Evolutionary conservation across 495 filamentous ascomycete genomes (phyloP).

Genomic region (Penicillium canariense): DNA sequence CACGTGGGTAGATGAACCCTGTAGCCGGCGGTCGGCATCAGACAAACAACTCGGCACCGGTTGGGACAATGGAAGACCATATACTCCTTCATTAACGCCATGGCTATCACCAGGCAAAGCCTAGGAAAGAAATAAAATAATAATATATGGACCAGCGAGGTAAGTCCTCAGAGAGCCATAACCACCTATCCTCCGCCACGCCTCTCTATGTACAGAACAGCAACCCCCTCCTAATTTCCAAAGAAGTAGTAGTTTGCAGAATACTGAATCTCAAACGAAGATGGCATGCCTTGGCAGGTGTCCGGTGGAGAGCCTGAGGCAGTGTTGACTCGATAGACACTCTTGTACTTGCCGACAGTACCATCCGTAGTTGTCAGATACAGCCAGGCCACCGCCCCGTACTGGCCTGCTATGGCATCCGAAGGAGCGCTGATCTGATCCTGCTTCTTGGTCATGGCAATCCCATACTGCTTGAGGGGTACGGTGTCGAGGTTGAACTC

Average conservation of each 20-base stretch:
- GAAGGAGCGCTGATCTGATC: slow-evolving; percentile 56
- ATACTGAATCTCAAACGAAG: slow-evolving; percentile 72
- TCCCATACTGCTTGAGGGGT: slow-evolving; percentile 50
- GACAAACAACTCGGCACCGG: no score
- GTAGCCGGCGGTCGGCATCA: slow-evolving; percentile 1
- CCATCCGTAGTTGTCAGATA: slow-evolving; percentile 50
- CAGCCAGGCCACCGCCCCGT: slow-evolving; percentile 61
- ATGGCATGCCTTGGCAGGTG: slow-evolving; percentile 65
- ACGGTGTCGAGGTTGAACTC: slow-evolving; percentile 75
- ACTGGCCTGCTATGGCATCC: slow-evolving; percentile 50
- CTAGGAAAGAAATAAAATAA: slow-evolving; percentile 2
- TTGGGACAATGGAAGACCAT: background rate
- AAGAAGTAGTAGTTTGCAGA: slow-evolving; percentile 70
- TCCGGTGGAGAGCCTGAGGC: slow-evolving; percentile 75
- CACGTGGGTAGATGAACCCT: slow-evolving; percentile 37
- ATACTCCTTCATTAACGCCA: slow-evolving; percentile 13
- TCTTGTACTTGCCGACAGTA: slow-evolving; percentile 60
- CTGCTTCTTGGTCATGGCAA: slow-evolving; percentile 60
- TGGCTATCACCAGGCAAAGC: background rate
- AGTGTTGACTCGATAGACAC: slow-evolving; percentile 84
- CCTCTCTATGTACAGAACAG: slow-evolving; percentile 16
- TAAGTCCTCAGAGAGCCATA: slow-evolving; percentile 5
- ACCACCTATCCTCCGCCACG: slow-evolving; percentile 2
- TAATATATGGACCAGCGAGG: slow-evolving; percentile 9
- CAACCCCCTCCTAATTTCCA: slow-evolving; percentile 35